These are phyloP conservation scores for Dalbergia cochinchinensis DNA, from an alignment of 306 rosid genomes.

Conservation along the genomic window DNA sequence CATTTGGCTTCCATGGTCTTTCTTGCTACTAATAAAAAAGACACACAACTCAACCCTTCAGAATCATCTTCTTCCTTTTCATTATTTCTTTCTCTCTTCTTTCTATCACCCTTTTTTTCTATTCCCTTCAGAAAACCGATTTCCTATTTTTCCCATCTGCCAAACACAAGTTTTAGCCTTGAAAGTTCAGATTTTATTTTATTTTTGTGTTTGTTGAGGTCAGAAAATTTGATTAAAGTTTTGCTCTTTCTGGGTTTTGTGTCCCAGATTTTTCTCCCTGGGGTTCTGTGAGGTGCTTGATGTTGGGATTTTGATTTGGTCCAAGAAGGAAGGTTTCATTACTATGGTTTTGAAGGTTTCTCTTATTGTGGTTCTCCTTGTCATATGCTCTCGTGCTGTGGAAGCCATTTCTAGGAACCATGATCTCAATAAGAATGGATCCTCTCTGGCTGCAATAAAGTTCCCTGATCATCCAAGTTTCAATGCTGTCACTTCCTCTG, in stretches of 20 bases:
- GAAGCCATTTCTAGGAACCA: conserved; percentile 50
- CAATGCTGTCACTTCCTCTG: conserved; percentile 66
- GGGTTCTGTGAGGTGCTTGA: conserved; percentile 37
- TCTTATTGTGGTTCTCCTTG: conserved; percentile 49
- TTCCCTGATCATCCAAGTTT: conserved; percentile 74
- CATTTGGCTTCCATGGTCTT: conserved; percentile 49
- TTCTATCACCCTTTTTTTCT: not conserved
- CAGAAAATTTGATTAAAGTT: conserved; percentile 24
- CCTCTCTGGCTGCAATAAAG: conserved; percentile 72
- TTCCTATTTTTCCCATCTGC: conserved; percentile 37
- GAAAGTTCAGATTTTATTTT: conserved; percentile 24
- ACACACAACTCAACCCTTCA: conserved; percentile 17
- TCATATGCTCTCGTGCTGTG: conserved; percentile 43
- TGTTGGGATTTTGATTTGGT: conserved; percentile 56
- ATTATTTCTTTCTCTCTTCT: conserved; percentile 16
- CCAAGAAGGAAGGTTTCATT: conserved; percentile 45
- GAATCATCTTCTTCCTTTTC: conserved; percentile 8
- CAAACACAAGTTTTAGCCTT: conserved; percentile 15
- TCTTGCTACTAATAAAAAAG: conserved; percentile 42
- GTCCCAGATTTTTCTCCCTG: not conserved
- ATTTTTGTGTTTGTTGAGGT: conserved; percentile 3
- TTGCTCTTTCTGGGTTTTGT: conserved; percentile 45
- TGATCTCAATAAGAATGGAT: conserved; percentile 60
- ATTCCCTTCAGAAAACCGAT: not conserved
- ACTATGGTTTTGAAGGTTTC: conserved; percentile 55